phyloP scores from a whole-genome alignment of 2,329 filamentous ascomycete genomes.

The Pseudofabraea citricarpa region DNA sequence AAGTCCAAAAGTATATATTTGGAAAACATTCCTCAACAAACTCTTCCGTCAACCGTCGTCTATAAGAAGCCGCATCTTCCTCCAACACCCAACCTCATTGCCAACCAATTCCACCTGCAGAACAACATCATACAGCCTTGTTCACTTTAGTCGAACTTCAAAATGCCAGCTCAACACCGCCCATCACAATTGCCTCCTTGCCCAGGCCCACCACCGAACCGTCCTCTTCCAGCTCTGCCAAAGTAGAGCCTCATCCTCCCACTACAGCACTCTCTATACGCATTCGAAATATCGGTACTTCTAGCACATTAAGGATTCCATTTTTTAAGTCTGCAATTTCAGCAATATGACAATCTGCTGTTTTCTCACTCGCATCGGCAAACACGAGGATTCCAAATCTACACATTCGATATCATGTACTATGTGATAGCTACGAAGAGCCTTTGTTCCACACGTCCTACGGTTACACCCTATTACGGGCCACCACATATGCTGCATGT shows the following conservation, averaged over 20 bases:
- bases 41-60: constrained; percentile 3
- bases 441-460: neutral
- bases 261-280: neutral
- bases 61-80: neutral
- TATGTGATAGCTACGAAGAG: neutral
- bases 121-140: neutral
- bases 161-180: constrained; percentile 52
- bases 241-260: constrained; percentile 37
- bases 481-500: too few relatives aligned
- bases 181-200: constrained; percentile 63
- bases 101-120: neutral
- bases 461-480: neutral
- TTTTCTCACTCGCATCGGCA: neutral
- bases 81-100: neutral
- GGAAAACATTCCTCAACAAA: constrained; percentile 4
- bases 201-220: constrained; percentile 60
- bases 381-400: neutral
- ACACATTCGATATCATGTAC: neutral
- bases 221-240: constrained; percentile 61
- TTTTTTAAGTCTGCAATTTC: too few relatives aligned
- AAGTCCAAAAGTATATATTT: neutral
- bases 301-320: too few relatives aligned
- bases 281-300: too few relatives aligned
- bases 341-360: too few relatives aligned
- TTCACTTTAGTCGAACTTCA: constrained; percentile 17